A percentile compares a stretch with the other conserved stretches of the same genome.
phyloP scores from a whole-genome alignment of 1,284 basidiomycete species.

The Cryptococcus sp. region DNA sequence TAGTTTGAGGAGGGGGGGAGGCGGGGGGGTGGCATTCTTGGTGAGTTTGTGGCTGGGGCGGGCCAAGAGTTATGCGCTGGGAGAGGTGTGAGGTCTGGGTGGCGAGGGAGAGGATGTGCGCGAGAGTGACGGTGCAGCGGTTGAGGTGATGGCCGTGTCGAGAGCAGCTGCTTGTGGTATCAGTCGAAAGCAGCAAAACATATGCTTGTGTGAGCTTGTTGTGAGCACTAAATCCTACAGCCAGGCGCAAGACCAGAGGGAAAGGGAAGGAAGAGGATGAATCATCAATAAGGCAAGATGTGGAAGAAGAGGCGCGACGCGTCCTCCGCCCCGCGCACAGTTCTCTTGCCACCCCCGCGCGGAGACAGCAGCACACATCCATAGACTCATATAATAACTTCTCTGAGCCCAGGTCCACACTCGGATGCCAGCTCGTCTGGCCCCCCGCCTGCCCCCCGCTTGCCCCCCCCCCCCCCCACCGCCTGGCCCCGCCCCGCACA shows the following conservation, averaged over 20 bases:
- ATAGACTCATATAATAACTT: conserved; percentile 9
- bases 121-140: neutral
- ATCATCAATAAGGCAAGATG: no score
- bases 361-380: neutral
- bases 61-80: neutral
- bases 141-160: neutral
- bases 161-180: no score
- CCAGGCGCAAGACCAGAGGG: no score
- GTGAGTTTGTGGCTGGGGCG: no score
- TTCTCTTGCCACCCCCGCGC: neutral
- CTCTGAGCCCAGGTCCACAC: neutral
- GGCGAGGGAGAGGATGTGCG: neutral
- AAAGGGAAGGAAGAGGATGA: no score
- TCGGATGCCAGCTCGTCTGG: no score
- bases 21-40: neutral
- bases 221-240: no score
- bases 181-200: no score
- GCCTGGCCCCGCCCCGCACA: neutral
- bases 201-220: no score
- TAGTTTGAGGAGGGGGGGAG: neutral
- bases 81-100: neutral
- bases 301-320: no score
- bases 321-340: no score
- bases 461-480: neutral
- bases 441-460: conserved; percentile 1